Conservation (phyloP, 306 rosid genomes). For the Hippophae rhamnoides region DNA sequence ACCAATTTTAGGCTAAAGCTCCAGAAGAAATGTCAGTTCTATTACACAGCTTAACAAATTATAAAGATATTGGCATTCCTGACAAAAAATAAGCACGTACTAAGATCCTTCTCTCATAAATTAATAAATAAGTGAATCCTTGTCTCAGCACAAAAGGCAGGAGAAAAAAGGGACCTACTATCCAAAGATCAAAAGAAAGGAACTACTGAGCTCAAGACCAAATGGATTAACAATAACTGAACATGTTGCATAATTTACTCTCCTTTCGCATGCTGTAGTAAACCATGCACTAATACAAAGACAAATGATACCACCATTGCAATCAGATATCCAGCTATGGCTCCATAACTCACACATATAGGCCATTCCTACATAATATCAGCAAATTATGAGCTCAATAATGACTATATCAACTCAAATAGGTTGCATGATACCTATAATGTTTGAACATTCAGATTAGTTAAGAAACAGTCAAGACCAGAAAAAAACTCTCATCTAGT, state of each 20-base stretch:
- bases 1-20: too few relatives aligned
- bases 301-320: slow-evolving; percentile 45
- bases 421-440: neutral
- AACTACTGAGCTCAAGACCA: too few relatives aligned
- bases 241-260: slow-evolving; percentile 36
- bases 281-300: slow-evolving; percentile 22
- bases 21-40: too few relatives aligned
- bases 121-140: too few relatives aligned
- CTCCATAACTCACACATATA: slow-evolving; percentile 76
- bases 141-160: too few relatives aligned
- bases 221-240: too few relatives aligned
- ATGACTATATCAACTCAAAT: neutral
- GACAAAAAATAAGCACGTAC: too few relatives aligned
- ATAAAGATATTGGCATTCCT: too few relatives aligned
- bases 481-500: neutral
- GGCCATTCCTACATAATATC: slow-evolving; percentile 77
- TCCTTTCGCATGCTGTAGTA: slow-evolving; percentile 41
- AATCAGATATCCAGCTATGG: slow-evolving; percentile 49
- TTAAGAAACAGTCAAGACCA: neutral
- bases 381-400: neutral
- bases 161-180: too few relatives aligned
- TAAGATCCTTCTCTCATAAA: too few relatives aligned
- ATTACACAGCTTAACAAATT: too few relatives aligned
- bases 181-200: too few relatives aligned
- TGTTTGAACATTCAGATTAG: neutral